Base-by-base conservation (phyloP, 2,329 filamentous ascomycete species). In the Tolypocladium inflatum region DNA sequence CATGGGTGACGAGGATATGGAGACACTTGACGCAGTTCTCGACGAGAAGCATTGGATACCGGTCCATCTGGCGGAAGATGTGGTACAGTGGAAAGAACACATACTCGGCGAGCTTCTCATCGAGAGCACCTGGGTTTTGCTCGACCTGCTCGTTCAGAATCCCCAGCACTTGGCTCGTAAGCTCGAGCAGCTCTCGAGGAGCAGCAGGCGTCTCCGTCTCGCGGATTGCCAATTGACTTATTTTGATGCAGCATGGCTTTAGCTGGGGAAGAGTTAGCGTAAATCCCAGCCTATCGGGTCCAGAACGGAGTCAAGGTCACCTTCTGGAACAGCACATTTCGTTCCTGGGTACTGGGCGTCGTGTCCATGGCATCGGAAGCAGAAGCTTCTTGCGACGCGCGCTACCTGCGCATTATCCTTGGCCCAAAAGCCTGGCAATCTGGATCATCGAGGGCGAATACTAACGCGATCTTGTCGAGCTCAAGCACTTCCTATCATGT, bases 51-150 rank as follows among this genome's bases (percentile, higher is more conserved):
- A 89, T 81, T 1, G 92, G 86, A 57, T 92, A 84, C 54, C 81
- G 79, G 61, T 88, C 83, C 63, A 90, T 87, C 61, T 86, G 82
- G 59, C 90, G 87, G 65, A 99, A 87, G 43, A 97, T 84, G 64
- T 94, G 88, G 0, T 90, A 91, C 0, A 99, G 77, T 0, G 94
- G 94, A 62, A 97, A 96, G 77, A 97, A 97, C 67, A 89, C 82
- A 77, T 97, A 99, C 75, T 97, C 92, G 17, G 92, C 91, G 21
- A 97, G 76, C 70, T 91, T 93, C 56, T 86, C 81, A 70, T 97
- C 90, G 21, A 97, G 71, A 0, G 76, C 74, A 2, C 75, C 69
- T 3, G 76, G 70, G 62, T 83, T 77, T 30, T 66, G 66, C 48
- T 69, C 66, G 35, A 75, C 64, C 64, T 79, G 79, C 38, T 69